These are phyloP conservation scores for Drosera spatulata DNA, from an alignment of 179 eudicot genomes.

Conservation along the genomic window DNA sequence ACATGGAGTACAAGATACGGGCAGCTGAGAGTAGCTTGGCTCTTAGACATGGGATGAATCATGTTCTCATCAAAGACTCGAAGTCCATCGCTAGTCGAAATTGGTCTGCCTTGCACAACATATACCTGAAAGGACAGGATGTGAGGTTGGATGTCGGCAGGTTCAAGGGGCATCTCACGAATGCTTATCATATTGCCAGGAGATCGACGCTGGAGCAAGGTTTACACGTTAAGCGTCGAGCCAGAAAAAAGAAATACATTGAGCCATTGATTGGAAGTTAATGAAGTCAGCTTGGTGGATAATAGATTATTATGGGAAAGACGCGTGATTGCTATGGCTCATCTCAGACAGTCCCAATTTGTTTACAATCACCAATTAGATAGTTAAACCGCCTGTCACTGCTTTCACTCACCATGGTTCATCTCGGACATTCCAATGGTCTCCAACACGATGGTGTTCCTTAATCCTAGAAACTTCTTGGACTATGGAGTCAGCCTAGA, in stretches of 20 bases:
- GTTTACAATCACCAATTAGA: too few relatives aligned
- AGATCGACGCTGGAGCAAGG: slow-evolving; percentile 30
- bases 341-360: too few relatives aligned
- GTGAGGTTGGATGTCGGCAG: slow-evolving; percentile 31
- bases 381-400: too few relatives aligned
- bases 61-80: slow-evolving; percentile 25
- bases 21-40: slow-evolving; percentile 32
- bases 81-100: slow-evolving; percentile 18
- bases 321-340: too few relatives aligned
- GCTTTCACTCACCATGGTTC: too few relatives aligned
- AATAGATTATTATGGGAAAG: too few relatives aligned
- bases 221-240: background rate
- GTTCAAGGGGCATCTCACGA: slow-evolving; percentile 27
- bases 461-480: too few relatives aligned
- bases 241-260: background rate
- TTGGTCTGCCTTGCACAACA: slow-evolving; percentile 28
- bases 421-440: too few relatives aligned
- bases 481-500: too few relatives aligned
- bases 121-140: slow-evolving; percentile 43
- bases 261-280: background rate
- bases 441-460: too few relatives aligned
- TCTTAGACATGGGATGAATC: slow-evolving; percentile 23
- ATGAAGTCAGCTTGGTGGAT: background rate
- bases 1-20: slow-evolving; percentile 27
- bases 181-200: slow-evolving; percentile 36